These are phyloP conservation scores for Penicillium sp. DNA, from an alignment of 2,329 filamentous ascomycete species.

Conservation along the genomic window DNA sequence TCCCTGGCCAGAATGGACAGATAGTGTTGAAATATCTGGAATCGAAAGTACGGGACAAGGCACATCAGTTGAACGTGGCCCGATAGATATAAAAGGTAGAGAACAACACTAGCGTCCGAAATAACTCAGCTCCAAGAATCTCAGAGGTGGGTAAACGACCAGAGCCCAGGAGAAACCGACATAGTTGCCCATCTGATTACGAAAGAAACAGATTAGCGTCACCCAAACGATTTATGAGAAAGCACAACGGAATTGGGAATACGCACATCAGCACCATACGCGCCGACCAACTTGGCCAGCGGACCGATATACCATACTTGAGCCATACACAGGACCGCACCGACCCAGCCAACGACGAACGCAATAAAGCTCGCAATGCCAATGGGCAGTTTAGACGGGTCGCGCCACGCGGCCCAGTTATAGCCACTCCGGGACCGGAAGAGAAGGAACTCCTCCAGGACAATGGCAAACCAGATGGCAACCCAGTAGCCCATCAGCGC, in stretches of 20 bases:
- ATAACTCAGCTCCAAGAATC: slow-evolving; percentile 51
- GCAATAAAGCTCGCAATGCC: slow-evolving; percentile 61
- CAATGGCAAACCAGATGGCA: slow-evolving; percentile 62
- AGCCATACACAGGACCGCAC: slow-evolving; percentile 65
- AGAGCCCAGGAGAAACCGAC: slow-evolving; percentile 60
- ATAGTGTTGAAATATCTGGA: no score
- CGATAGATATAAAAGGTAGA: no score
- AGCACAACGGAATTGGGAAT: not conserved
- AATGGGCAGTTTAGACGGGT: slow-evolving; percentile 57
- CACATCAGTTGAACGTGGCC: no score
- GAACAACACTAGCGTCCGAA: slow-evolving; percentile 49
- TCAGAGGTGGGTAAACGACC: slow-evolving; percentile 55
- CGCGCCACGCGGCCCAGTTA: slow-evolving; percentile 62
- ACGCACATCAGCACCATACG: slow-evolving; percentile 57
- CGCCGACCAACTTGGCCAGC: slow-evolving; percentile 56
- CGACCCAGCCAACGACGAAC: slow-evolving; percentile 64
- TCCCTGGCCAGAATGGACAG: no score
- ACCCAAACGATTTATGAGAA: slow-evolving; percentile 6
- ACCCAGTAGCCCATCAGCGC: slow-evolving; percentile 71
- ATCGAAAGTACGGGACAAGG: no score
- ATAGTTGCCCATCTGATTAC: slow-evolving; percentile 57
- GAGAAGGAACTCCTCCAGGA: slow-evolving; percentile 58
- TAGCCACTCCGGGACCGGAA: slow-evolving; percentile 56
- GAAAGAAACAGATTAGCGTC: slow-evolving; percentile 14
- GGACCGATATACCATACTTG: slow-evolving; percentile 69